These are phyloP conservation scores for Carallia brachiata DNA, from an alignment of 345 rosid species.

Conservation along the genomic window DNA sequence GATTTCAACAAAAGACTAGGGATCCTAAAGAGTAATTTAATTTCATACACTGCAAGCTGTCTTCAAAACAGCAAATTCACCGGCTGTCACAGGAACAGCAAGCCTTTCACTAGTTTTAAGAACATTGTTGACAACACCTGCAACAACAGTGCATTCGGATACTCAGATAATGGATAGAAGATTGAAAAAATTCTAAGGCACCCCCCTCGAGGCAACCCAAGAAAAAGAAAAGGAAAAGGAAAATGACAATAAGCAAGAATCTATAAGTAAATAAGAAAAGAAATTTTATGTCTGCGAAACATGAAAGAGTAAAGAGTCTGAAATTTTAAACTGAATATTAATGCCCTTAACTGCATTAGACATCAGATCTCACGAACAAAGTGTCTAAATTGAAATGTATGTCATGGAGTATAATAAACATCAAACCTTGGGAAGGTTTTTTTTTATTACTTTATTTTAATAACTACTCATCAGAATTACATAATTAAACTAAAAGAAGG, in stretches of 20 bases:
- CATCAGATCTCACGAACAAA: too few species aligned
- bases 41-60: constrained; percentile 78
- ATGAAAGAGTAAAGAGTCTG: too few species aligned
- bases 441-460: too few species aligned
- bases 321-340: too few species aligned
- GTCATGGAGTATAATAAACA: too few species aligned
- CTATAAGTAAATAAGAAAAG: background rate
- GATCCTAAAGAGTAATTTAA: background rate
- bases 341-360: too few species aligned
- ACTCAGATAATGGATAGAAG: background rate
- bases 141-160: background rate
- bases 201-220: background rate
- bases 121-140: constrained; percentile 76
- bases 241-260: background rate
- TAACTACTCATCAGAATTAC: too few species aligned
- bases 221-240: background rate
- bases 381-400: too few species aligned
- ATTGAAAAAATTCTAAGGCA: background rate
- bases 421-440: too few species aligned
- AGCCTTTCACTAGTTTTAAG: constrained; percentile 56
- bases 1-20: background rate
- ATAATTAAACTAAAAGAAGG: too few species aligned
- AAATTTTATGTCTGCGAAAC: too few species aligned
- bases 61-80: constrained; percentile 87
- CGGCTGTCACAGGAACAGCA: constrained; percentile 64